Evolutionary conservation across 1,284 basidiomycete species (phyloP), one percentile per base, ranked within the genome.

Genomic region (Tilletia horrida): DNA sequence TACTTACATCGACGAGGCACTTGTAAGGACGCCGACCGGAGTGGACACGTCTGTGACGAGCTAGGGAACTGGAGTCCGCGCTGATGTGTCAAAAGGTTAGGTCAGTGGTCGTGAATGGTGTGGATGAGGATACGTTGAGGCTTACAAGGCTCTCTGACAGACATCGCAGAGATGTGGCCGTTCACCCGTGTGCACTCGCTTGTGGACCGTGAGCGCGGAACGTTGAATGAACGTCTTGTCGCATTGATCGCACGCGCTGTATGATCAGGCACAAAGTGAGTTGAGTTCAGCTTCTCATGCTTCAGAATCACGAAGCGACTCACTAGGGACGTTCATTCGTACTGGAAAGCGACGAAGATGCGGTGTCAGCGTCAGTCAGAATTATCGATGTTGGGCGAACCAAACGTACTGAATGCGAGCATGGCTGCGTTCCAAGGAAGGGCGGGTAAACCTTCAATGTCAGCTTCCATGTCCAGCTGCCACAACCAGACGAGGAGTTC

Each of bases 181-280:
- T 84, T 93, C 91, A 62, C 92, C 91, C 6, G 91, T 92, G 78
- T 93, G 91, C 9, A 91, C 90, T 45, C 91, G 88, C 66, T 87
- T 85, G 81, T 93, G 91, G 3, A 93, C 92, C 63, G 90, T 90
- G 67, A 93, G 83, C 25, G 92, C 92, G 0, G 78, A 79, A 48
- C 76, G 76, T 65, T 83, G 77, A 27, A 81, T 79, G 71, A 81
- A 81, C 66, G 77, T 79, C 71, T 81, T 81, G 59, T 77, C 76
- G 64, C 80, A 81, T 11, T 76, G 21, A 25, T 63, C 61, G 61
- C 61, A 63, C 40, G 21, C 61, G 61, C 40, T 44, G 42, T 44
- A 42, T 35, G 18, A 27, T 23, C 29, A 31, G 55, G 35, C 29
- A 16, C 9, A 18, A 18, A 16, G 27, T 11, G 29, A 35, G 13